Base-by-base conservation (phyloP, 306 rosid genomes). In the Quercus robur region DNA sequence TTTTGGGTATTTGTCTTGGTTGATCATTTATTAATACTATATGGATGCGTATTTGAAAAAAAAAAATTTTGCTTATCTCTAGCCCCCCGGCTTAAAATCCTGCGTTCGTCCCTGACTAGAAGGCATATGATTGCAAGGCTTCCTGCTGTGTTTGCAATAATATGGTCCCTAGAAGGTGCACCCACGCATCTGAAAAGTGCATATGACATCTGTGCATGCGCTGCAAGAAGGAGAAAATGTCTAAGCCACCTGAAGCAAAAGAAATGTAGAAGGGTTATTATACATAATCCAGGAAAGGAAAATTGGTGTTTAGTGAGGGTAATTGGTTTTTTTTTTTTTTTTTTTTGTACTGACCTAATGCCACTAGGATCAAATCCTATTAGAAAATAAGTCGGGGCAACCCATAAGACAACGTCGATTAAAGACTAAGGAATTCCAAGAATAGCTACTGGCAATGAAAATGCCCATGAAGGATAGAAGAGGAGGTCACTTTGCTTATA, bases 401-500 rank as follows among this genome's bases (percentile, higher is more conserved):
- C 75, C 68, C 74, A 80, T 31, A 80, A 21, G 49, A 11, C 20
- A 51, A 64, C 74, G 54, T 74, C 66, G 14, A 55, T 12, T 13
- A 73, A 8, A 52, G 83, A 73, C 66, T 18, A 12, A 15, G 83
- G 83, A 23, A 73, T 80, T 20, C 69, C 57, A 21, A 80, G 68
- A 57, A 74, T 12, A 0, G 83, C 25, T 63, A 46, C 31, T 54
- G 78, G 78, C 69, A 80, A 14, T 31, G 83, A 73, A 74, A 51
- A 73, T 21, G 78, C 78, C 83, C 83, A 54, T 31, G 83, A 31
- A 2, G 83, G 83, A 31, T 73, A 80, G 69, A 80, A 80, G 35
- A 51, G 74, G 17, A 73, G 83, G 69, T 80, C 74, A 64, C 83
- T 80, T 80, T 80, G 83, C 83, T 74, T 80, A 66, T 80, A 73